A percentile compares a stretch with the other conserved stretches of the same genome.
These are phyloP conservation scores for Mortierella antarctica DNA, from an alignment of 192 early-diverging fungal species.

Conservation along the genomic window DNA sequence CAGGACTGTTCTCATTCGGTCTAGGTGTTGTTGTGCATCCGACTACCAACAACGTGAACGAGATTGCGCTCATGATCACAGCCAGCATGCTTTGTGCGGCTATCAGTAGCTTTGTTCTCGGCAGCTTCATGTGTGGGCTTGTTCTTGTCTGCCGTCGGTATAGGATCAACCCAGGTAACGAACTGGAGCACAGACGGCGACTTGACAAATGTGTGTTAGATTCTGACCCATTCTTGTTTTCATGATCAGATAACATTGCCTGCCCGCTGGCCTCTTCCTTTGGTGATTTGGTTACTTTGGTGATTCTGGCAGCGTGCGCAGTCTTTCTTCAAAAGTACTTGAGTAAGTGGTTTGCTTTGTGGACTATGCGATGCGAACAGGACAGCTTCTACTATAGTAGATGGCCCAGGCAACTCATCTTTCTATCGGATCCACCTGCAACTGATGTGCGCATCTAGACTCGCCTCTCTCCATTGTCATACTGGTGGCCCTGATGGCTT, in stretches of 20 bases:
- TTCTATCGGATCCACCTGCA: not conserved
- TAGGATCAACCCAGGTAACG: constrained; percentile 79
- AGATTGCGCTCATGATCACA: constrained; percentile 67
- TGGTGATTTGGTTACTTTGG: constrained; percentile 78
- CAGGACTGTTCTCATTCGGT: constrained; percentile 75
- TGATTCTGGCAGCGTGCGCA: constrained; percentile 68
- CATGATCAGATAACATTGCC: constrained; percentile 73
- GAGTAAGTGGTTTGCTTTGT: constrained; percentile 45
- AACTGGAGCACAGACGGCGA: not conserved
- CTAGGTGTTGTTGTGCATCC: constrained; percentile 68
- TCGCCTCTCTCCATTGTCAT: constrained; percentile 53
- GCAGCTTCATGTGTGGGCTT: constrained; percentile 75
- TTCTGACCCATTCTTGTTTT: not conserved
- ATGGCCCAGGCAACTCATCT: not conserved
- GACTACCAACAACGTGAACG: constrained; percentile 50
- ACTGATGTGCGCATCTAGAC: constrained; percentile 21
- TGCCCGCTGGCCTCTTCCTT: constrained; percentile 80
- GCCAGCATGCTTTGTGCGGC: constrained; percentile 77
- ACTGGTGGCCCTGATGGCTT: constrained; percentile 51
- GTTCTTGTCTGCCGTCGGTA: constrained; percentile 70
- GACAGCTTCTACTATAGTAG: not conserved
- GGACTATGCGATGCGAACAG: not conserved
- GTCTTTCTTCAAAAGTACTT: constrained; percentile 59
- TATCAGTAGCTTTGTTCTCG: constrained; percentile 76
- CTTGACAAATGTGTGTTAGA: not conserved